Conservation (phyloP, 371 early-diverging fungal genomes). For the Apophysomyces ossiformis region DNA sequence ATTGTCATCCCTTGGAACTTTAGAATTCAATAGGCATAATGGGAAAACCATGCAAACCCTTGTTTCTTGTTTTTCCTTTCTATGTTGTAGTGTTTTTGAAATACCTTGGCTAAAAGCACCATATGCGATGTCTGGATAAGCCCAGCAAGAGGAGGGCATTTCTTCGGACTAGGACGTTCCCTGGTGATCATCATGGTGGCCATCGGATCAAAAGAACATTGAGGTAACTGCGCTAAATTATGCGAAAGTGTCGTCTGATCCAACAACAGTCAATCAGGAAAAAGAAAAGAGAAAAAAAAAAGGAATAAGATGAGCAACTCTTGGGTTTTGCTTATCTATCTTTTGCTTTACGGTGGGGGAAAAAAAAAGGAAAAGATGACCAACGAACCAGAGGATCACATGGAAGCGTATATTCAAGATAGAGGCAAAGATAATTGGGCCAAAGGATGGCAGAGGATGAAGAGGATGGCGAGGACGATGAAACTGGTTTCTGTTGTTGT, state of each 20-base stretch:
- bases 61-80: neutral
- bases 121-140: slow-evolving; percentile 25
- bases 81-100: neutral
- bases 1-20: no score
- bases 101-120: slow-evolving; percentile 34
- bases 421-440: slow-evolving; percentile 56
- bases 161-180: slow-evolving; percentile 25
- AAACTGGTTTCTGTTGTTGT: slow-evolving; percentile 9
- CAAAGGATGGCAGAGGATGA: slow-evolving; percentile 20
- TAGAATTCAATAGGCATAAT: no score
- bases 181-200: slow-evolving; percentile 7
- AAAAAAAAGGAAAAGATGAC: neutral
- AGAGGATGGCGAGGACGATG: slow-evolving; percentile 1
- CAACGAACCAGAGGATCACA: slow-evolving; percentile 32
- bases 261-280: neutral
- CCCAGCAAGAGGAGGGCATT: slow-evolving; percentile 38
- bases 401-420: slow-evolving; percentile 46
- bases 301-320: neutral
- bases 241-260: slow-evolving; percentile 35
- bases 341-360: no score
- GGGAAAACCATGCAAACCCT: neutral
- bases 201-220: slow-evolving; percentile 38
- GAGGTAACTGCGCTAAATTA: slow-evolving; percentile 44
- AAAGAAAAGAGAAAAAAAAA: slow-evolving; percentile 3
- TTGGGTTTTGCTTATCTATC: slow-evolving; percentile 5